Evolutionary conservation across 2,329 filamentous ascomycete genomes (phyloP).

Genomic region (Pseudogymnoascus sp.): DNA sequence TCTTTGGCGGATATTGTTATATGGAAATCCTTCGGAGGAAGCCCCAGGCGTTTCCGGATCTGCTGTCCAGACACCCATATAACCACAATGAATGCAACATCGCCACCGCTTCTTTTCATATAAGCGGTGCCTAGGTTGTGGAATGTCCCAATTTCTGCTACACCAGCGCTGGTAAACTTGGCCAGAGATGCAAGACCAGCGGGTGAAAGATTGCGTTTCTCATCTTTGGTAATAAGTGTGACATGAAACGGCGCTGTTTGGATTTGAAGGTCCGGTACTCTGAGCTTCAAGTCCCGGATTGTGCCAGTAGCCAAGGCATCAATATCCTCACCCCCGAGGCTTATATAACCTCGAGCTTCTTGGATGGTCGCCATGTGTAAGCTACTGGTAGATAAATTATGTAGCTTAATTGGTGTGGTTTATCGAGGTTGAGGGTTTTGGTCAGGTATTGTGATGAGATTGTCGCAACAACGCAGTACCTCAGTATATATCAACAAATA

Average conservation of each 20-base stretch:
- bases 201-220: neutral
- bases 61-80: slow-evolving; percentile 14
- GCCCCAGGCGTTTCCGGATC: slow-evolving; percentile 13
- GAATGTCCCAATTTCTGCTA: neutral
- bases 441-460: neutral
- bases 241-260: slow-evolving; percentile 5
- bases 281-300: neutral
- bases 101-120: neutral
- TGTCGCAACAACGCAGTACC: neutral
- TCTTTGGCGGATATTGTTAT: neutral
- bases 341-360: slow-evolving; percentile 1
- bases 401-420: neutral
- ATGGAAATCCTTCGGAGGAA: slow-evolving; percentile 12
- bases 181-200: neutral
- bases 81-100: slow-evolving; percentile 10
- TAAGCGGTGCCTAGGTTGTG: neutral
- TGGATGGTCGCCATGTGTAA: neutral
- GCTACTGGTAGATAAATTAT: neutral
- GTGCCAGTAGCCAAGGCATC: neutral
- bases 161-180: neutral
- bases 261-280: neutral
- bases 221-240: neutral
- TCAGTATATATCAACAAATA: neutral
- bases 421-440: neutral
- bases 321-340: neutral